A percentile compares a stretch with the other conserved stretches of the same genome.
phyloP scores from a whole-genome alignment of 2,329 filamentous ascomycete species.

The Myriosclerotinia scirpicola region DNA sequence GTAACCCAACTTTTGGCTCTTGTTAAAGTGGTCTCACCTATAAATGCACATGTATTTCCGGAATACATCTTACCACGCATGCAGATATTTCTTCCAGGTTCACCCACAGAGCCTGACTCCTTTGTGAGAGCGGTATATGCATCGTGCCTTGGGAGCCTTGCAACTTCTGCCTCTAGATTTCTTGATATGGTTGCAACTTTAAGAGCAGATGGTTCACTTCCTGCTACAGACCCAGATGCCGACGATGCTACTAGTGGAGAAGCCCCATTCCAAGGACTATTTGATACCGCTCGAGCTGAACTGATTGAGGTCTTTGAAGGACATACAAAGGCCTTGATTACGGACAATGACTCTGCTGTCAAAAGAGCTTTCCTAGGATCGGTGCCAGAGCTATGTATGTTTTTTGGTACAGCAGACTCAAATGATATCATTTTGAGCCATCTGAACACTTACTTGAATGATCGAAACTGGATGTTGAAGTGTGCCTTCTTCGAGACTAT shows the following conservation, averaged over 20 bases:
- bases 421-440: constrained; percentile 97
- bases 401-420: constrained; percentile 87
- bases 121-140: constrained; percentile 89
- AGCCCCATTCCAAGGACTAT: constrained; percentile 76
- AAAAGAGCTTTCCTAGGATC: constrained; percentile 88
- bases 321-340: constrained; percentile 86
- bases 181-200: constrained; percentile 89
- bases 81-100: constrained; percentile 57
- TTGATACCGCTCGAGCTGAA: constrained; percentile 82
- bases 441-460: constrained; percentile 95
- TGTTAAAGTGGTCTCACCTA: constrained; percentile 81
- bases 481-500: constrained; percentile 96
- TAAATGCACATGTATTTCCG: constrained; percentile 68
- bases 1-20: constrained; percentile 86
- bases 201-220: constrained; percentile 77
- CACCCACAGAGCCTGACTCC: constrained; percentile 58
- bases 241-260: constrained; percentile 69
- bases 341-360: constrained; percentile 81
- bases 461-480: constrained; percentile 93
- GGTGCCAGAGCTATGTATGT: constrained; percentile 87
- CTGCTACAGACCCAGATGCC: constrained; percentile 73
- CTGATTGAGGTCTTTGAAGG: constrained; percentile 80
- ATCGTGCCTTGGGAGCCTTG: constrained; percentile 84
- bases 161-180: constrained; percentile 80
- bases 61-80: constrained; percentile 67